These are phyloP conservation scores for Tuber melanosporum DNA, from an alignment of 495 filamentous ascomycete species.

Conservation along the genomic window DNA sequence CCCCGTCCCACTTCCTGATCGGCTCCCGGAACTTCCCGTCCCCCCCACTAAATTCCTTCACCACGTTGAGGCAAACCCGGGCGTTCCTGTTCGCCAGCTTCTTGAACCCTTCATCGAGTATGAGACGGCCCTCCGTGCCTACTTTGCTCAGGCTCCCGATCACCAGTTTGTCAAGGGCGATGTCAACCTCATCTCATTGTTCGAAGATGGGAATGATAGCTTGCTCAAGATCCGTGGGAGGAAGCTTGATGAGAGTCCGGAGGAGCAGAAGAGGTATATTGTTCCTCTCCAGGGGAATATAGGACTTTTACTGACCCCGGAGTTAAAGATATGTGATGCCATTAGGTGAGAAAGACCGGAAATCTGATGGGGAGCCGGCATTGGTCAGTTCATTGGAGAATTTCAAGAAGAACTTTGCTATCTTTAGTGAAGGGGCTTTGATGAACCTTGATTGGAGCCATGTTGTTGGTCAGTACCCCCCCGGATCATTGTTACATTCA, in stretches of 20 bases:
- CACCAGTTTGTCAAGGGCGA: slow-evolving; percentile 55
- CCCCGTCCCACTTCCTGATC: slow-evolving; percentile 26
- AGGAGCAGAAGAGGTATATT: slow-evolving; percentile 51
- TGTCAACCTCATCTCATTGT: slow-evolving; percentile 66
- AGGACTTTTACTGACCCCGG: neutral
- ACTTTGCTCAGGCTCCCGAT: slow-evolving; percentile 63
- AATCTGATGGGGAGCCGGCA: slow-evolving; percentile 55
- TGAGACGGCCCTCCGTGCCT: slow-evolving; percentile 60
- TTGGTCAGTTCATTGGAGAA: slow-evolving; percentile 58
- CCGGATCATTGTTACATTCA: neutral
- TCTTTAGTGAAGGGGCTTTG: slow-evolving; percentile 65
- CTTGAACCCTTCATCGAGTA: slow-evolving; percentile 62
- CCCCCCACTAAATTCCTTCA: slow-evolving; percentile 46
- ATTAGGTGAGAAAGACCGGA: slow-evolving; percentile 54
- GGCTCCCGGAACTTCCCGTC: slow-evolving; percentile 47
- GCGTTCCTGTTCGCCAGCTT: slow-evolving; percentile 52
- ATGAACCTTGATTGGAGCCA: slow-evolving; percentile 38
- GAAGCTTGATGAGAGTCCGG: slow-evolving; percentile 50
- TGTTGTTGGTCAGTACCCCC: neutral
- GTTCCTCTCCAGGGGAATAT: neutral
- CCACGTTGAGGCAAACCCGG: slow-evolving; percentile 49
- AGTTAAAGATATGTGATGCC: slow-evolving; percentile 58
- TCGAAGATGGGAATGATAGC: slow-evolving; percentile 51
- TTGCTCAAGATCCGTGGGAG: slow-evolving; percentile 59
- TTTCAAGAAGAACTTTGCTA: slow-evolving; percentile 66